These are phyloP conservation scores for Pleoardoris graminearum DNA, from an alignment of 2,329 filamentous ascomycete genomes.

Conservation along the genomic window DNA sequence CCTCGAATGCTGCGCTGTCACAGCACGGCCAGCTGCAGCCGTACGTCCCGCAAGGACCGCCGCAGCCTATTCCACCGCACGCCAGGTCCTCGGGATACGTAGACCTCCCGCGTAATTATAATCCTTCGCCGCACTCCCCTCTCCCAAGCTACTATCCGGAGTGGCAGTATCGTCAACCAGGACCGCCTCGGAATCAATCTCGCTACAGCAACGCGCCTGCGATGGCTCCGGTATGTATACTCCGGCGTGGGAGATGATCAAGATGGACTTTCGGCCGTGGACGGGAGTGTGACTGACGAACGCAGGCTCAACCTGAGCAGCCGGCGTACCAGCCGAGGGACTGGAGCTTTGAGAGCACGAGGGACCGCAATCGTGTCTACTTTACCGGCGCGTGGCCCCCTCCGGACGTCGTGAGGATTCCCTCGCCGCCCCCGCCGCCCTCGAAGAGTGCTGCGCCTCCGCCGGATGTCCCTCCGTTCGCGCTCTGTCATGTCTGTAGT, in stretches of 20 bases:
- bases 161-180: slow-evolving; percentile 24
- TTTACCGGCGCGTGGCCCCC: slow-evolving; percentile 15
- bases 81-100: slow-evolving; percentile 16
- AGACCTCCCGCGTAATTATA: slow-evolving; percentile 14
- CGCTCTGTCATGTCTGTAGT: slow-evolving; percentile 41
- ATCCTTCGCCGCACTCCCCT: slow-evolving; percentile 16
- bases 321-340: slow-evolving; percentile 8
- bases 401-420: slow-evolving; percentile 7
- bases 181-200: slow-evolving; percentile 9
- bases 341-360: slow-evolving; percentile 18
- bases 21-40: slow-evolving; percentile 11
- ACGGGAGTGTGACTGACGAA: background rate
- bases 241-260: background rate
- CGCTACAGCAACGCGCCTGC: slow-evolving; percentile 3
- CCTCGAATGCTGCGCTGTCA: slow-evolving; percentile 16
- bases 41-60: slow-evolving; percentile 10
- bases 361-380: slow-evolving; percentile 22
- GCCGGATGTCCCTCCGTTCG: slow-evolving; percentile 24
- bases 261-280: background rate
- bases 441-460: slow-evolving; percentile 17
- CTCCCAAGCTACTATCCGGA: background rate
- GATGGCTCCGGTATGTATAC: slow-evolving; percentile 18
- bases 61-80: slow-evolving; percentile 7
- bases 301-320: background rate
- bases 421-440: slow-evolving; percentile 11